phyloP scores from a whole-genome alignment of 2,329 filamentous ascomycete species.

The Chalara sp. region DNA sequence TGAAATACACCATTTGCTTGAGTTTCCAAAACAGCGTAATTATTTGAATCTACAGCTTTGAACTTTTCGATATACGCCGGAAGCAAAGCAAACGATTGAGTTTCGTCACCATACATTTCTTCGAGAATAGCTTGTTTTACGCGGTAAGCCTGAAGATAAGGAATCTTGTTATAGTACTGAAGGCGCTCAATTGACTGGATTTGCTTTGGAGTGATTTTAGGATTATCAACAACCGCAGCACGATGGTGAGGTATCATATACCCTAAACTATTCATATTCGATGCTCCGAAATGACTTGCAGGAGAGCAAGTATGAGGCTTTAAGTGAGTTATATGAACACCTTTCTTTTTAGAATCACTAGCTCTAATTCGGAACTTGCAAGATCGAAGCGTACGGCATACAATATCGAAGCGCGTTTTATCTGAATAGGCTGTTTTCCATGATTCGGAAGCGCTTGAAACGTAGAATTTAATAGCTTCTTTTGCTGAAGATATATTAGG shows the following conservation, averaged over 20 bases:
- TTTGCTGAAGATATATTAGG: neutral
- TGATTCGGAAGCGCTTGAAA: neutral
- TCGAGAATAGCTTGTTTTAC: neutral
- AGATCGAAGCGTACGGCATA: neutral
- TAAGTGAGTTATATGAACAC: neutral
- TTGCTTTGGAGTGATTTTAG: neutral
- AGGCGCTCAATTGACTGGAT: conserved; percentile 2
- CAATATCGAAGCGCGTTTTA: neutral
- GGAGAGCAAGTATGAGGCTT: neutral
- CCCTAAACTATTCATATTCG: neutral
- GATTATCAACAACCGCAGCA: neutral
- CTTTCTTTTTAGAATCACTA: neutral
- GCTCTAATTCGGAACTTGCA: neutral
- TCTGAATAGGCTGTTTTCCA: neutral
- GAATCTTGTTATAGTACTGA: conserved; percentile 1
- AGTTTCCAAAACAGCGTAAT: neutral
- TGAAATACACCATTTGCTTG: neutral
- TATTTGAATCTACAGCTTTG: neutral
- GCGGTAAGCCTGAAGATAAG: neutral
- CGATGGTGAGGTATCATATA: neutral
- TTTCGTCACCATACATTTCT: neutral
- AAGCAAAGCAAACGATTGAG: neutral
- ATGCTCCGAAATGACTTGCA: neutral
- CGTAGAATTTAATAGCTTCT: neutral
- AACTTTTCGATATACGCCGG: neutral